A percentile compares a stretch with the other conserved stretches of the same genome.
phyloP scores from a whole-genome alignment of 345 rosid genomes.

The Chamaenerion angustifolium region DNA sequence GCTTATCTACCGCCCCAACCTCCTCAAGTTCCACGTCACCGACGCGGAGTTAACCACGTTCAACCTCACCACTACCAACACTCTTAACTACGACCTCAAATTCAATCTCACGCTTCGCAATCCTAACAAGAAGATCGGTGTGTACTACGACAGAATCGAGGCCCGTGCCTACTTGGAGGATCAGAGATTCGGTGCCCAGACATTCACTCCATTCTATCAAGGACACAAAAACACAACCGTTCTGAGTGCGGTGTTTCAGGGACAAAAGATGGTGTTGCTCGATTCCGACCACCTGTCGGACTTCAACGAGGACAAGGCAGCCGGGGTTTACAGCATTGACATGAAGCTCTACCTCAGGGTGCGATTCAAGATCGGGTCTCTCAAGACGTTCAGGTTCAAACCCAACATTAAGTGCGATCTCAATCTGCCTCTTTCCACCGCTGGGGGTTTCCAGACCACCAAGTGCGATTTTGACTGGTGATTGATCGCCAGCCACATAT shows the following conservation, averaged over 20 bases:
- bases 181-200: slow-evolving; percentile 2
- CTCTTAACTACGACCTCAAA: slow-evolving; percentile 20
- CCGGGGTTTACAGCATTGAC: slow-evolving; percentile 13
- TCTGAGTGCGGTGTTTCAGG: slow-evolving; percentile 4
- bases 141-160: slow-evolving; percentile 25
- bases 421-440: slow-evolving; percentile 11
- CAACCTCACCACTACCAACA: slow-evolving; percentile 14
- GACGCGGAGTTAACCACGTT: slow-evolving; percentile 23
- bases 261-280: slow-evolving; percentile 10
- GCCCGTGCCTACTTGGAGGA: slow-evolving; percentile 13
- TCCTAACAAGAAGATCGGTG: slow-evolving; percentile 28
- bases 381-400: slow-evolving; percentile 14
- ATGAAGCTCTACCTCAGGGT: slow-evolving; percentile 19
- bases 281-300: not conserved
- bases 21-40: slow-evolving; percentile 25
- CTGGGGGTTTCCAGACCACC: slow-evolving; percentile 6
- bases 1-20: slow-evolving; percentile 32
- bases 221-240: slow-evolving; percentile 19
- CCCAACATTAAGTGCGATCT: slow-evolving; percentile 17
- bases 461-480: slow-evolving; percentile 17
- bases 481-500: not conserved
- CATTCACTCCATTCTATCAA: slow-evolving; percentile 12
- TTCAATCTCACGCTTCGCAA: slow-evolving; percentile 21
- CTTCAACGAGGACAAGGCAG: slow-evolving; percentile 7
- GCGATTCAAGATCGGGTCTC: slow-evolving; percentile 13